Base-by-base conservation (phyloP, 2,329 filamentous ascomycete species). In the Didymella pinodella region DNA sequence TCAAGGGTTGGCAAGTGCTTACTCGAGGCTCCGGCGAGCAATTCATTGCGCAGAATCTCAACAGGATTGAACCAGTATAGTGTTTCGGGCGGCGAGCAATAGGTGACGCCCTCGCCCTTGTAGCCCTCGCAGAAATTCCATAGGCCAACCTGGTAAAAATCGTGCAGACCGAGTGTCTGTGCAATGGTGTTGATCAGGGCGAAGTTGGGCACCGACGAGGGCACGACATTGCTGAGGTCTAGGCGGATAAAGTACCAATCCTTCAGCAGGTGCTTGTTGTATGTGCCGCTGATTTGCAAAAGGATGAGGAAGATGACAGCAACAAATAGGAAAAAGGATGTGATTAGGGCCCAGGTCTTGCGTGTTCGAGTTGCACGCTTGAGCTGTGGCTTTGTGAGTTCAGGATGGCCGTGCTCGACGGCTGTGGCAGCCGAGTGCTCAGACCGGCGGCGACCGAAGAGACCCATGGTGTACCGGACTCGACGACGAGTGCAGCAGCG, bases 71-170 rank as follows among this genome's bases (percentile, higher is more conserved):
- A 97, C 89, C 91, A 96, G 80, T 91, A 98, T 55, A 93, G 82
- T 7, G 83, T 81, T 68, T 86, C 70, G 0, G 92, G 90, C 6
- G 79, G 78, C 7, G 90, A 93, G 78, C 94, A 98, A 63, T 81
- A 79, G 0, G 91, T 94, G 62, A 95, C 87, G 36, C 91, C 91
- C 78, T 89, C 82, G 67, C 85, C 83, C 55, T 86, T 81, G 77
- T 93, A 96, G 20, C 93, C 93, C 76, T 96, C 91, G 77, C 94
- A 98, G 76, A 90, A 97, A 59, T 88, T 90, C 94, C 94, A 98
- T 40, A 97, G 80, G 6, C 93, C 93, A 28, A 96, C 90, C 70
- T 93, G 90, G 78, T 97, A 97, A 79, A 96, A 97, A 77, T 97
- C 94, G 75, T 96, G 92, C 48, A 97, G 83, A 29, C 93, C 94